phyloP scores from a whole-genome alignment of 164 flowering plant genomes.

The Liquidambar formosana region DNA sequence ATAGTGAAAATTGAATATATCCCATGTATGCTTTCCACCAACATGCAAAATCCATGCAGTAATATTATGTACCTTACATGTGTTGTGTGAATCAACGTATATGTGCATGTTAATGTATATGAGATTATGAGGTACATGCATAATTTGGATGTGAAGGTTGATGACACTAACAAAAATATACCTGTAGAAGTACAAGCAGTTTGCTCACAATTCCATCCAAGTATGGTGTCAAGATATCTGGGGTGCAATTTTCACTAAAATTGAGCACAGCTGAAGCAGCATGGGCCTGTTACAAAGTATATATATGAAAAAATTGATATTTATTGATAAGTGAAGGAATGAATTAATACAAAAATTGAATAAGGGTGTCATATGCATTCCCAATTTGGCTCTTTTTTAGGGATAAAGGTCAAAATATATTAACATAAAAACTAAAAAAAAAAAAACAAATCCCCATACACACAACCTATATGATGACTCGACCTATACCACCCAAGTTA shows the following conservation, averaged over 20 bases:
- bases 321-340: background rate
- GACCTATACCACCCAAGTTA: too few relatives aligned
- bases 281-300: constrained; percentile 67
- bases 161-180: constrained; percentile 15
- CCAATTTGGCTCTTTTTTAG: too few relatives aligned
- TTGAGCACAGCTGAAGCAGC: constrained; percentile 99
- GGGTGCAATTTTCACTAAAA: constrained; percentile 98
- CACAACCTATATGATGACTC: too few relatives aligned
- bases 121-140: too few relatives aligned
- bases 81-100: background rate
- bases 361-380: too few relatives aligned
- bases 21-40: background rate
- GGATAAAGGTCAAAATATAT: too few relatives aligned
- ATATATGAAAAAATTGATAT: background rate
- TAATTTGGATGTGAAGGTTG: too few relatives aligned
- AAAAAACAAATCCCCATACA: too few relatives aligned
- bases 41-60: background rate
- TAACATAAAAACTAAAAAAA: too few relatives aligned
- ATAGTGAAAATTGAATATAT: too few relatives aligned
- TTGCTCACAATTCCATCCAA: constrained; percentile 92
- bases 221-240: constrained; percentile 89
- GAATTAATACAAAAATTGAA: background rate
- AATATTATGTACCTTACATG: too few relatives aligned
- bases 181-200: constrained; percentile 94
- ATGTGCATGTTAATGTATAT: too few relatives aligned